A percentile compares a stretch with the other conserved stretches of the same genome.
phyloP scores from a whole-genome alignment of 371 early-diverging fungal species.

The Synchytrium microbalum region DNA sequence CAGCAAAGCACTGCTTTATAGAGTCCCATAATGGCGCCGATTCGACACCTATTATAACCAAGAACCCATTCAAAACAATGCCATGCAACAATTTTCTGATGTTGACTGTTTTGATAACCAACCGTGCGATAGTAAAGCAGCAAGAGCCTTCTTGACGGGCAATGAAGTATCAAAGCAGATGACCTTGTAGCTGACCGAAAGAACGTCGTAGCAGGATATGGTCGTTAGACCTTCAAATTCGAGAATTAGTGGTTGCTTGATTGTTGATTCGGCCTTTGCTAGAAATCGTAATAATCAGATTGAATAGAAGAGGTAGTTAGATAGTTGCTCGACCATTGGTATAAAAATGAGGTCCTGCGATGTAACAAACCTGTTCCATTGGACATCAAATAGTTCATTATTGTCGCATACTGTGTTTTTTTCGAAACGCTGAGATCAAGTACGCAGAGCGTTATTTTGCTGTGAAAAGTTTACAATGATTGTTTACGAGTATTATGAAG shows the following conservation, averaged over 20 bases:
- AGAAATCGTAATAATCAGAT: background rate
- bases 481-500: too few species aligned
- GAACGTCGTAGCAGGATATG: conserved; percentile 60
- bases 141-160: conserved; percentile 84
- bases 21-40: conserved; percentile 91
- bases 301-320: too few species aligned
- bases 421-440: too few species aligned
- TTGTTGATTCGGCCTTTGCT: background rate
- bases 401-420: background rate
- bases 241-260: background rate
- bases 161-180: conserved; percentile 86
- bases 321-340: too few species aligned
- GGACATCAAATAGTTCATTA: background rate
- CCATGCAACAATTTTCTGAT: conserved; percentile 3
- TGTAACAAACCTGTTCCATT: background rate
- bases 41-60: conserved; percentile 58
- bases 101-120: too few species aligned
- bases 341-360: too few species aligned
- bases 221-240: background rate
- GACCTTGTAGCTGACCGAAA: conserved; percentile 82
- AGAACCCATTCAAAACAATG: background rate
- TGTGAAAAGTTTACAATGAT: too few species aligned
- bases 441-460: too few species aligned
- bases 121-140: conserved; percentile 89
- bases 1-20: conserved; percentile 64